Conservation (phyloP, 2,329 filamentous ascomycete genomes). For the Ophiostoma sp. region DNA sequence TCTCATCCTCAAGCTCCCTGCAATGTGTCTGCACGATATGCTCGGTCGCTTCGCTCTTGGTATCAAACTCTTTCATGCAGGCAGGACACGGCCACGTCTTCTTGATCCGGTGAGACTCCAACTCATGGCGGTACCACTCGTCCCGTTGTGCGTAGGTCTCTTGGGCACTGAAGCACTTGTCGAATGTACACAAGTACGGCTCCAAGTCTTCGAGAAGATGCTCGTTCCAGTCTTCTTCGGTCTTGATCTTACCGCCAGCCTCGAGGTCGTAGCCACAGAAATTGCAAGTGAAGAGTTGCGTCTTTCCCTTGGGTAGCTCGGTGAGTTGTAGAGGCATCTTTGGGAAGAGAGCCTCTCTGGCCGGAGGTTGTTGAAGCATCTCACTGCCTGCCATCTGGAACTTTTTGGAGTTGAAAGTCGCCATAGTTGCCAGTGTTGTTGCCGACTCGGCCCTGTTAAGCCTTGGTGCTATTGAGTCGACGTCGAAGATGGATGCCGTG, state of each 20-base stretch:
- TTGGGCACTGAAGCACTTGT: slow-evolving; percentile 28
- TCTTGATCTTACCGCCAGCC: slow-evolving; percentile 23
- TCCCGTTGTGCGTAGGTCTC: slow-evolving; percentile 26
- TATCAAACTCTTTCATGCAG: slow-evolving; percentile 27
- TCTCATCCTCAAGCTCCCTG: slow-evolving; percentile 18
- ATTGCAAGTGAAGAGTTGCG: slow-evolving; percentile 27
- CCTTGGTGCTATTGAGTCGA: neutral
- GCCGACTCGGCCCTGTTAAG: slow-evolving; percentile 17
- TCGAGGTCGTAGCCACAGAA: slow-evolving; percentile 29
- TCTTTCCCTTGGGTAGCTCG: slow-evolving; percentile 20
- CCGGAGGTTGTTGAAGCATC: neutral
- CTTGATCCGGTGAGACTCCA: slow-evolving; percentile 27
- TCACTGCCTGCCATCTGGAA: neutral
- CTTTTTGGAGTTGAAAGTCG: slow-evolving; percentile 21
- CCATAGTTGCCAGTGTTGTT: slow-evolving; percentile 27
- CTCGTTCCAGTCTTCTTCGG: slow-evolving; percentile 27
- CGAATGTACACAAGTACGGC: slow-evolving; percentile 30
- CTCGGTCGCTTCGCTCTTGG: slow-evolving; percentile 24
- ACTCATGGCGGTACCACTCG: slow-evolving; percentile 30
- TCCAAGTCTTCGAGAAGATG: slow-evolving; percentile 29
- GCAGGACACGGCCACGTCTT: slow-evolving; percentile 28
- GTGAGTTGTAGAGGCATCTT: slow-evolving; percentile 18
- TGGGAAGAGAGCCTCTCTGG: slow-evolving; percentile 22
- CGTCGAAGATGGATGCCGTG: slow-evolving; percentile 25
- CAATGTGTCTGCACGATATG: slow-evolving; percentile 24